These are phyloP conservation scores for Epithele typhae DNA, from an alignment of 768 basidiomycete species.

Conservation along the genomic window DNA sequence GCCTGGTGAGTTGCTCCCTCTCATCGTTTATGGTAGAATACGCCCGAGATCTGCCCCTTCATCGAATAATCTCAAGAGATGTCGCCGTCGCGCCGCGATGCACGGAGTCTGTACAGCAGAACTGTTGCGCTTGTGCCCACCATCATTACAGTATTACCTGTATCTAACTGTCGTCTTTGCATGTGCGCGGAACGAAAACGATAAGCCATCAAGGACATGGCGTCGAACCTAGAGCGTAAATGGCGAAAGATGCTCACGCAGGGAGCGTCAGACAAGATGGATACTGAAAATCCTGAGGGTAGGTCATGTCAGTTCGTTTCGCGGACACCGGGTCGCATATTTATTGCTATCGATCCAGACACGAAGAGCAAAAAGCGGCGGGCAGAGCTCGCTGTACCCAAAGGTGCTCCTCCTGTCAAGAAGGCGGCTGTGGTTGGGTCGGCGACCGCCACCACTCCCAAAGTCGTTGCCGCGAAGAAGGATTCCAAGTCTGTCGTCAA, in stretches of 20 bases:
- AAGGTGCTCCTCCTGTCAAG: conserved; percentile 55
- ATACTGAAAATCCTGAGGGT: conserved; percentile 52
- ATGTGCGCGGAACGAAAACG: conserved; percentile 33
- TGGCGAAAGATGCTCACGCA: conserved; percentile 67
- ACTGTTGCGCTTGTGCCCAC: too few relatives aligned
- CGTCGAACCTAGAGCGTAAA: conserved; percentile 78
- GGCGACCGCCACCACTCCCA: conserved; percentile 31
- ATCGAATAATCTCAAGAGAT: too few relatives aligned
- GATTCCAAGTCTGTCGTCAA: conserved; percentile 47
- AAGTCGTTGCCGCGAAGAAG: conserved; percentile 48
- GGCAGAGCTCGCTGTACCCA: conserved; percentile 44
- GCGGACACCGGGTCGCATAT: conserved; percentile 16
- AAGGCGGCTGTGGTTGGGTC: conserved; percentile 52
- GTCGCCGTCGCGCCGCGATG: too few relatives aligned
- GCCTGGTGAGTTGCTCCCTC: conserved; percentile 61
- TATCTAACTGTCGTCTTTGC: conserved; percentile 63
- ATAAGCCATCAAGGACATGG: conserved; percentile 92
- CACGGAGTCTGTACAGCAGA: too few relatives aligned
- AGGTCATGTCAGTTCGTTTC: conserved; percentile 52
- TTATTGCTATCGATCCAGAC: conserved; percentile 37
- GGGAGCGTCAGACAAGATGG: conserved; percentile 36
- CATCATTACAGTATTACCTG: conserved; percentile 33
- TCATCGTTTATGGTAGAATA: neutral
- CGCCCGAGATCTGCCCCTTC: too few relatives aligned
- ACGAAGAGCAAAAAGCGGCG: conserved; percentile 73